A percentile compares a stretch with the other conserved stretches of the same genome.
Evolutionary conservation across 2,329 filamentous ascomycete species (phyloP).

Genomic region (Ceratocystis huliohia): DNA sequence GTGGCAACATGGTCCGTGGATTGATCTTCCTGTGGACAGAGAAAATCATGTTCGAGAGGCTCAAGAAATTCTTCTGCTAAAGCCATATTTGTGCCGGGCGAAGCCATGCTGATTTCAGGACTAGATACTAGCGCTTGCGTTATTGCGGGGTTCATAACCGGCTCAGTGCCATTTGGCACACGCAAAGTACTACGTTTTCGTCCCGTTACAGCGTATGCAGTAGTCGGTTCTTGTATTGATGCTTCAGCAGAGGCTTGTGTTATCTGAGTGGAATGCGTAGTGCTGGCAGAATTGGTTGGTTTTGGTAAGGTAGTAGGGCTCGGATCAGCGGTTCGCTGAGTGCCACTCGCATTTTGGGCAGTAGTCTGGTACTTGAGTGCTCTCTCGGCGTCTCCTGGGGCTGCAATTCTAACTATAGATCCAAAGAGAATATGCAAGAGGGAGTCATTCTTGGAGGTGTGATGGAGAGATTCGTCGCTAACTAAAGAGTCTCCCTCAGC

Average conservation of each 20-base stretch:
- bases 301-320: neutral
- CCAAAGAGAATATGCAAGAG: conserved; percentile 64
- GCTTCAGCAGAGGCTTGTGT: neutral
- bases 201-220: neutral
- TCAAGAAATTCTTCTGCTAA: conserved; percentile 7
- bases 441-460: conserved; percentile 75
- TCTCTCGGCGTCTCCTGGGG: conserved; percentile 19
- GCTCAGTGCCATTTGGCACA: conserved; percentile 23
- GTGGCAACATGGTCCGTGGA: conserved; percentile 3
- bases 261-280: neutral
- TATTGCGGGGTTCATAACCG: neutral
- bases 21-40: neutral
- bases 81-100: neutral
- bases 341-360: neutral
- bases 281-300: neutral
- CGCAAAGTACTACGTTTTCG: conserved; percentile 11
- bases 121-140: neutral
- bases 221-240: neutral
- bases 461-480: conserved; percentile 79
- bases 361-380: conserved; percentile 13
- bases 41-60: neutral
- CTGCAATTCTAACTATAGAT: conserved; percentile 47
- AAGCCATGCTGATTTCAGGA: neutral
- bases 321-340: neutral
- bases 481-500: conserved; percentile 89